Base-by-base conservation (phyloP, 1,139 yeast species). In the Yamadazyma sp. region DNA sequence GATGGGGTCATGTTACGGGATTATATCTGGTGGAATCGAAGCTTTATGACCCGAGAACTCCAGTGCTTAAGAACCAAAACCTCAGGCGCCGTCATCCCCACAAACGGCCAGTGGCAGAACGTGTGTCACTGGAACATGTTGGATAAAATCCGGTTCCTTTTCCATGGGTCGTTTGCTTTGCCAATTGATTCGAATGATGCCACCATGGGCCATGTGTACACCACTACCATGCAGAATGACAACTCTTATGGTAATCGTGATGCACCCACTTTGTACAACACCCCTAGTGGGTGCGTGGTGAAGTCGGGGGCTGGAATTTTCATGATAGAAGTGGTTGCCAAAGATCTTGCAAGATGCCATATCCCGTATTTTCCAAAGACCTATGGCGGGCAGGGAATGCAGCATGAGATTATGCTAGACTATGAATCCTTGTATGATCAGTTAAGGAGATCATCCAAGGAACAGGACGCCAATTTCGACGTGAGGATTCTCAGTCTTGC, bases 1-100 rank as follows among this genome's bases (percentile, higher is more conserved):
- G 69, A 73, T 50, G 97, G 97, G 13, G 86, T 90, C 17, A 92
- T 92, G 97, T 62, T 88, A 32, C 72, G 97, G 44, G 96, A 86
- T 47, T 92, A 90, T 54, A 70, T 82, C 11, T 76, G 83, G 50
- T 76, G 88, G 71, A 86, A 90, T 58, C 72, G 97, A 42, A 78
- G 35, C 6, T 90, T 89, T 54, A 73, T 84, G 70, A 82, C 95
- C 0, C 70, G 82, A 43, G 97, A 89, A 57, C 56, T 62, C 1
- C 67, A 65, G 31, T 78, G 86, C 46, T 50, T 78, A 8, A 68
- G 95, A 49, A 59, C 61, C 4, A 49, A 50, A 2, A 74, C 84
- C 0, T 60, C 62, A 2, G 62, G 62, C 0, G 64, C 64, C 1
- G 30, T 46, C 0, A 76, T 86, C 11, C 65, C 67, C 3, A 69